Evolutionary conservation across 179 eudicot genomes (phyloP).

Genomic region (Carnegiea gigantea): DNA sequence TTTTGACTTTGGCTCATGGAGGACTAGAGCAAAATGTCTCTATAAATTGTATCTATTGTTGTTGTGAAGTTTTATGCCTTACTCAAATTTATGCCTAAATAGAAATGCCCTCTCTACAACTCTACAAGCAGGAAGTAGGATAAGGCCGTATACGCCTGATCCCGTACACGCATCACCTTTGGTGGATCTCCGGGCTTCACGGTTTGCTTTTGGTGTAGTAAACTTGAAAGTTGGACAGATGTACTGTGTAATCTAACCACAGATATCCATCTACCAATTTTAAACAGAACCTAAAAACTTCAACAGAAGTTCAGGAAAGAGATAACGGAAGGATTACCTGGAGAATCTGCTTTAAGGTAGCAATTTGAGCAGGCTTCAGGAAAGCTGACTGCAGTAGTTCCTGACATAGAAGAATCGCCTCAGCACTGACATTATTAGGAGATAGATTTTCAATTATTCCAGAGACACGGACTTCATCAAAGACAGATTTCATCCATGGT

Average conservation of each 20-base stretch:
- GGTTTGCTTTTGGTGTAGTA: neutral
- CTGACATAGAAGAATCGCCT: conserved; percentile 64
- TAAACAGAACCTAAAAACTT: neutral
- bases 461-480: conserved; percentile 59
- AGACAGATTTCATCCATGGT: conserved; percentile 69
- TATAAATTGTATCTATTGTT: neutral
- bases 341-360: conserved; percentile 51
- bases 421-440: conserved; percentile 48
- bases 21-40: neutral
- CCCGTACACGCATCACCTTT: too few relatives aligned
- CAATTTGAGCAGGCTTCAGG: conserved; percentile 58
- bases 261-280: neutral
- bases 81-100: neutral
- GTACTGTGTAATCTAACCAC: neutral
- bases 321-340: conserved; percentile 49
- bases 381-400: conserved; percentile 52
- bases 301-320: neutral
- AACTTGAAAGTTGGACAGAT: neutral
- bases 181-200: neutral
- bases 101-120: neutral
- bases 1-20: neutral
- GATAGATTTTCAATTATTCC: conserved; percentile 64
- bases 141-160: too few relatives aligned
- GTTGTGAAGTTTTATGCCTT: neutral
- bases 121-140: neutral